Evolutionary conservation across 768 basidiomycete species (phyloP), one percentile per base, ranked within the genome.

Genomic region (Termitomyces sp.): DNA sequence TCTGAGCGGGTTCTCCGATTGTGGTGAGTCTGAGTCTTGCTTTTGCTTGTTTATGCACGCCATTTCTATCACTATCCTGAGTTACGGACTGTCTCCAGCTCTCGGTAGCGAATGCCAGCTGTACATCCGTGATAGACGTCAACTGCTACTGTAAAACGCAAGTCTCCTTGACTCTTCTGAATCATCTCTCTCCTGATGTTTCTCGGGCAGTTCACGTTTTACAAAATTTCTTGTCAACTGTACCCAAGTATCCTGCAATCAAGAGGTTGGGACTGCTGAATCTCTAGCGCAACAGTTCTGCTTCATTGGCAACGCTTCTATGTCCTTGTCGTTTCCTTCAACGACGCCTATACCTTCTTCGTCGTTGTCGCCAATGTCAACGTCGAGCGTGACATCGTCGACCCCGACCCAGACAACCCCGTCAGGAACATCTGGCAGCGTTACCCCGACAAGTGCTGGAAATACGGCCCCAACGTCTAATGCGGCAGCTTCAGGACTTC

Each of bases 211-310:
- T 45, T 24, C 57, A 10, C 59, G 58, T 7, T 83, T 79, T 62
- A 63, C 78, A 6, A 40, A 55, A 5, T 65, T 67, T 20, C 63
- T 80, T 51, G 69, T 76, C 22, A 61, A 63, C 22, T 81, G 80
- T 60, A 68, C 78, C 38, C 62, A 68, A 9, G 60, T 56, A 9
- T 62, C 63, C 24, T 82, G 80, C 65, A 60, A 74, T 5, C 48
- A 64, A 41, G 72, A 76, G 48, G 61, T 82, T 1, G 28, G 65
- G 16, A 63, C 72, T 4, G 73, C 76, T 5, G 78, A 83, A 67
- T 62, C 57, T 16, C 71, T 83, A 33, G 75, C 79, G 1, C 73
- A 80, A 59, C 70, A 72, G 60, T 82, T 82, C 65, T 83, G 81
- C 63, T 70, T 74, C 16, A 41, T 67, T 16, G 63, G 62, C 18